Percentiles rank a stretch among this genome's conserved stretches.
Conservation (phyloP, 2,329 filamentous ascomycete genomes). For the Fusarium sp. region DNA sequence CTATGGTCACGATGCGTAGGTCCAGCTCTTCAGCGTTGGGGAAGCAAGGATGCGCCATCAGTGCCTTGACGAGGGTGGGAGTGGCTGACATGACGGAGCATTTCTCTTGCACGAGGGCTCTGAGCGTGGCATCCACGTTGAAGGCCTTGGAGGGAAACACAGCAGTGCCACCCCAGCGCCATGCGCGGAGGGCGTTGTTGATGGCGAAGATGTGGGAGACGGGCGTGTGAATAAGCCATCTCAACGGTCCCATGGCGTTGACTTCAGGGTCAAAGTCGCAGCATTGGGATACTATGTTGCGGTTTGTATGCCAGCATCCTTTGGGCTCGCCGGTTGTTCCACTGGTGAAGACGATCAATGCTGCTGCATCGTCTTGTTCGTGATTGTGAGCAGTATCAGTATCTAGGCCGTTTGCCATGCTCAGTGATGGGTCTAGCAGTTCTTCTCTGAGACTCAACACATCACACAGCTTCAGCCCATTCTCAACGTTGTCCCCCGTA, state of each 20-base stretch:
- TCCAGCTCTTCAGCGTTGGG: constrained; percentile 43
- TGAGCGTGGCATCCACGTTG: constrained; percentile 48
- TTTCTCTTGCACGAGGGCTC: constrained; percentile 48
- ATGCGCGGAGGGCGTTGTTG: constrained; percentile 54
- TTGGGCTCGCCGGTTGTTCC: constrained; percentile 62
- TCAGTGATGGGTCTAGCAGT: background rate
- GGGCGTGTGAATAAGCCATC: constrained; percentile 55
- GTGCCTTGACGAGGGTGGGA: constrained; percentile 50
- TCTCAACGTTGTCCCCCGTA: constrained; percentile 19
- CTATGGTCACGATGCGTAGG: constrained; percentile 51
- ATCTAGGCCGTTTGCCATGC: background rate
- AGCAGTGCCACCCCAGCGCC: constrained; percentile 50
- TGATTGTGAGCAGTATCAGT: background rate
- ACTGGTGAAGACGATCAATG: constrained; percentile 60
- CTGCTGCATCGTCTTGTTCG: constrained; percentile 39
- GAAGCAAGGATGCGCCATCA: constrained; percentile 48
- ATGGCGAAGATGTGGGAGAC: constrained; percentile 54
- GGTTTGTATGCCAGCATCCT: constrained; percentile 56
- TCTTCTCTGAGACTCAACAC: constrained; percentile 8
- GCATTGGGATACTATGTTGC: constrained; percentile 54
- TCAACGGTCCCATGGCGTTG: constrained; percentile 43
- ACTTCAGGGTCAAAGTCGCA: constrained; percentile 52
- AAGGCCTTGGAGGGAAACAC: constrained; percentile 53
- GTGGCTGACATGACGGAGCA: constrained; percentile 56
- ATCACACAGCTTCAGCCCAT: constrained; percentile 39